Conservation (phyloP, 106 monocot species). For the Dendrobium nobile region DNA sequence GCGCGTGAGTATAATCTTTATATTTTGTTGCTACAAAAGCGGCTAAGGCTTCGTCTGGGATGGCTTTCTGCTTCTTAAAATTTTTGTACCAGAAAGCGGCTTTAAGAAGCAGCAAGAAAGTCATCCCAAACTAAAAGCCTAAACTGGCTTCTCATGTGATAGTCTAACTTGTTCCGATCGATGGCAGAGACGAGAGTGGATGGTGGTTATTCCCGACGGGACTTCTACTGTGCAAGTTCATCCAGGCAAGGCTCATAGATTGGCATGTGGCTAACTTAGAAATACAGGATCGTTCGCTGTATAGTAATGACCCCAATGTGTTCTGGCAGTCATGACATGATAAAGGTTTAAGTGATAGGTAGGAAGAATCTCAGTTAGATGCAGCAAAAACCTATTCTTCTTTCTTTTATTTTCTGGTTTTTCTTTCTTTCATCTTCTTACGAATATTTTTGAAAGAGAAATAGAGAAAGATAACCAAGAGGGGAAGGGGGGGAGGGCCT, state of each 20-base stretch:
- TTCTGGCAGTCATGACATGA: constrained; percentile 85
- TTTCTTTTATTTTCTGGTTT: neutral
- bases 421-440: neutral
- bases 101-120: no score
- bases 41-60: no score
- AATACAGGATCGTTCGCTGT: constrained; percentile 95
- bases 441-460: constrained; percentile 1
- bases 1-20: constrained; percentile 46
- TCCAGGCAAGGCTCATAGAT: constrained; percentile 79
- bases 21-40: neutral
- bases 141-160: neutral
- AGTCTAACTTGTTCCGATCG: neutral
- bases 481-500: constrained; percentile 1
- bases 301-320: constrained; percentile 73
- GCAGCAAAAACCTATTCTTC: neutral
- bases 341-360: neutral
- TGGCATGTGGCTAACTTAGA: constrained; percentile 98
- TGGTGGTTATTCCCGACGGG: constrained; percentile 89
- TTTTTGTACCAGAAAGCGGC: no score
- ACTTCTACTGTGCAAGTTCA: constrained; percentile 68
- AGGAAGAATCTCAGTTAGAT: constrained; percentile 1
- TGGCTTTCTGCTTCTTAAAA: no score
- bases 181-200: constrained; percentile 83
- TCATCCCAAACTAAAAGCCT: no score
- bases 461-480: neutral